These are phyloP conservation scores for Durusdinium trenchii DNA, from an alignment of 73 alveolate genomes.

Conservation along the genomic window DNA sequence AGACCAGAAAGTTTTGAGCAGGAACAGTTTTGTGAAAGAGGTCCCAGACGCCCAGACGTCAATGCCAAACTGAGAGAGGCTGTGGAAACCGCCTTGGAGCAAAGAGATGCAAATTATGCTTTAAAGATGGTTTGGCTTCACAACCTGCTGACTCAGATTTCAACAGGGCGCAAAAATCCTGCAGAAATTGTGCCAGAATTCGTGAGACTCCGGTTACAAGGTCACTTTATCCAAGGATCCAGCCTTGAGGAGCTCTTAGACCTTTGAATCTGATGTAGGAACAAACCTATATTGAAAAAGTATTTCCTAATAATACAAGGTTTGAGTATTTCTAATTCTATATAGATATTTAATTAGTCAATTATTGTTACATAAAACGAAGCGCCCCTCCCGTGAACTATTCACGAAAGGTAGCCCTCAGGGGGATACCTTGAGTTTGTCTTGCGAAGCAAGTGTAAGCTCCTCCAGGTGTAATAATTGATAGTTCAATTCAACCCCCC, in stretches of 20 bases:
- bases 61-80: background rate
- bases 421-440: too few species aligned
- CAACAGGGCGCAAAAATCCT: constrained; percentile 17
- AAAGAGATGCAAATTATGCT: background rate
- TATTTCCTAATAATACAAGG: too few species aligned
- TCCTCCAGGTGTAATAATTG: too few species aligned
- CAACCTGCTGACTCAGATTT: background rate
- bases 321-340: too few species aligned
- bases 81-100: constrained; percentile 22
- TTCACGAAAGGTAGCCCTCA: too few species aligned
- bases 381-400: too few species aligned
- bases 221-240: constrained; percentile 57
- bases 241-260: constrained; percentile 72
- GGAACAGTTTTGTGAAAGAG: constrained; percentile 12
- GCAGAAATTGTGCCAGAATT: constrained; percentile 32
- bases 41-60: constrained; percentile 15
- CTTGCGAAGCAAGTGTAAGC: too few species aligned
- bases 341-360: too few species aligned
- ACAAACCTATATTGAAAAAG: too few species aligned
- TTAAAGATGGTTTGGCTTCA: constrained; percentile 1
- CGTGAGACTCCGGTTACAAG: background rate
- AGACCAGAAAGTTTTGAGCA: background rate
- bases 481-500: too few species aligned
- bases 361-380: too few species aligned
- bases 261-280: background rate